Base-by-base conservation (phyloP, 208 protist genomes). In the Sergeia podlipaevii region DNA sequence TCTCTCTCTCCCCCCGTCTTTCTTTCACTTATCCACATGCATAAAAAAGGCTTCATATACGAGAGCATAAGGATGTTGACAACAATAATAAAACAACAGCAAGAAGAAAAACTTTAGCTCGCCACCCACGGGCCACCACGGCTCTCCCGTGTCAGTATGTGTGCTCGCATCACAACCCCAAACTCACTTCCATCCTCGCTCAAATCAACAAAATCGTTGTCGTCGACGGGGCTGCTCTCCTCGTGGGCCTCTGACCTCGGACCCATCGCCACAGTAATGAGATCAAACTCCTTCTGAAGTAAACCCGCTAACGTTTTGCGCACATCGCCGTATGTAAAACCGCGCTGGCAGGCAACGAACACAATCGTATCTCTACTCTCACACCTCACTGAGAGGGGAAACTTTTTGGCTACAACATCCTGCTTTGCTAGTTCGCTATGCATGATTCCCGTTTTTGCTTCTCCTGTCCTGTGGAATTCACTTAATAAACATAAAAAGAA, bases 241-340 rank as follows among this genome's bases (percentile, higher is more conserved):
- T 33, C 24, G 7, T 49, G 46, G 0, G n/a, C 49, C 37, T 1
- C 30, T 39, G 3, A 17, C 45, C 17, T 43, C 18, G 6, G 47
- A 13, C 26, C 11, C 32, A 23, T 57, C 18, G 17, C 39, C 2
- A 42, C 26, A 1, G 44, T 37, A 3, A 82, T 46, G 0, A 69
- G 68, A 13, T 37, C 37, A 53, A 81, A 84, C 4, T 74, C 62
- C 1, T 64, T 46, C 30, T 82, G 73, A 29, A 89, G 53, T 26
- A 89, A 56, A 0, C 64, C 72, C 0, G 76, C 80, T 10, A 89
- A 57, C 3, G 80, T 89, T 52, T 89, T 89, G 23, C 80, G 67
- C 32, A 89, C 76, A 50, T 89, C 80, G 37, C 80, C 80, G 49
- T 77, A 89, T 38, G 74, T 65, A 24, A 65, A 71, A 2, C 70